Conservation (phyloP, 306 rosid species). For the Cucurbita pepo region DNA sequence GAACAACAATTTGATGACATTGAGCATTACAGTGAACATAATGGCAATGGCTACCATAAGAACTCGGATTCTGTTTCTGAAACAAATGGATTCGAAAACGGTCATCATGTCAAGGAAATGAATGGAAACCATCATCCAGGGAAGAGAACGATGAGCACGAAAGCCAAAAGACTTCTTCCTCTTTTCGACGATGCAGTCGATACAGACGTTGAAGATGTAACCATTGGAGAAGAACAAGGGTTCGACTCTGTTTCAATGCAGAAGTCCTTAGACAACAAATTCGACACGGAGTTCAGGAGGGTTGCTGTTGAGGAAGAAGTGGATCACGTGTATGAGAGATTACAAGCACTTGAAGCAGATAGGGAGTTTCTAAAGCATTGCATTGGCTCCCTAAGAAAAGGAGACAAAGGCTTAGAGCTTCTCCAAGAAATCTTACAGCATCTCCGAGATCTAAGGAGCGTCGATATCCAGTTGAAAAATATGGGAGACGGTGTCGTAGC, state of each 20-base stretch:
- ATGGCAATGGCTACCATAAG: slow-evolving; percentile 61
- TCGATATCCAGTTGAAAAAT: slow-evolving; percentile 47
- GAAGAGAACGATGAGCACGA: slow-evolving; percentile 26
- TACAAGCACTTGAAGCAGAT: slow-evolving; percentile 78
- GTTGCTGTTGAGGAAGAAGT: slow-evolving; percentile 48
- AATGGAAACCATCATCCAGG: slow-evolving; percentile 55
- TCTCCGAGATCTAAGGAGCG: slow-evolving; percentile 84
- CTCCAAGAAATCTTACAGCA: slow-evolving; percentile 87
- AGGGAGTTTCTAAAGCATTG: slow-evolving; percentile 93
- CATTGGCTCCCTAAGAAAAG: slow-evolving; percentile 74
- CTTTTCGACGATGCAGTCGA: slow-evolving; percentile 49
- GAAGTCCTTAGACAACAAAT: slow-evolving; percentile 18
- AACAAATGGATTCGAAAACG: slow-evolving; percentile 45
- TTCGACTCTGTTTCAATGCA: slow-evolving; percentile 15
- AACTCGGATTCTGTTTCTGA: slow-evolving; percentile 14
- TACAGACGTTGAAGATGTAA: slow-evolving; percentile 38
- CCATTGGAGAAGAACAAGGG: slow-evolving; percentile 40
- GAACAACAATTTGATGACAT: slow-evolving; percentile 32
- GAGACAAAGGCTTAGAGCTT: slow-evolving; percentile 69
- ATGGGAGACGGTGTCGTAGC: slow-evolving; percentile 31
- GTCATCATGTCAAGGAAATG: slow-evolving; percentile 37
- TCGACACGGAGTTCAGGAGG: slow-evolving; percentile 31
- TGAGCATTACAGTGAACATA: slow-evolving; percentile 25
- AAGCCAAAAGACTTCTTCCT: slow-evolving; percentile 62
- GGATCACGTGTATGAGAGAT: slow-evolving; percentile 66